phyloP scores from a whole-genome alignment of 805 yeast species.

The Wickerhamiella azymoides region DNA sequence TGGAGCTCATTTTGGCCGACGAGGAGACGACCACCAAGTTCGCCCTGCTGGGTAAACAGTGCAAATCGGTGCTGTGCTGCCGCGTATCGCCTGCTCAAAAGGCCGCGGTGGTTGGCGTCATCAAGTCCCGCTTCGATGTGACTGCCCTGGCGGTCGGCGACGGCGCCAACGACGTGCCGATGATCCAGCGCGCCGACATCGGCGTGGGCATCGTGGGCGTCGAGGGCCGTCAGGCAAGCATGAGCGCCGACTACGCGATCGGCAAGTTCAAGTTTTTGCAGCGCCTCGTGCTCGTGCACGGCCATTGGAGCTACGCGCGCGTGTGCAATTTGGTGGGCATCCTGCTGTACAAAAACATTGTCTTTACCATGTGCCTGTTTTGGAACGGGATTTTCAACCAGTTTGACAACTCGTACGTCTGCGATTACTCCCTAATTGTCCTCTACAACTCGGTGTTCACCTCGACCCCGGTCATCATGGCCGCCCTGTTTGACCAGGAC shows the following conservation, averaged over 20 bases:
- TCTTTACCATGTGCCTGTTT: constrained; percentile 59
- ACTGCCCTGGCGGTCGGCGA: constrained; percentile 90
- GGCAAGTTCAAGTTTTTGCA: constrained; percentile 65
- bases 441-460: constrained; percentile 74
- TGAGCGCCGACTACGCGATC: constrained; percentile 74
- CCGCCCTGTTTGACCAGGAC: constrained; percentile 69
- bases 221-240: constrained; percentile 77
- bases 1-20: constrained; percentile 21
- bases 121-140: constrained; percentile 58
- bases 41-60: constrained; percentile 57
- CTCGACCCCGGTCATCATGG: constrained; percentile 60
- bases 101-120: constrained; percentile 90
- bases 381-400: constrained; percentile 63
- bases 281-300: constrained; percentile 58
- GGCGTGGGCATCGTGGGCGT: constrained; percentile 84
- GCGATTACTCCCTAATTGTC: constrained; percentile 66
- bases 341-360: constrained; percentile 65
- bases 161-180: constrained; percentile 84
- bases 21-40: constrained; percentile 27
- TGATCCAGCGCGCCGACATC: constrained; percentile 76
- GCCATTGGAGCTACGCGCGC: constrained; percentile 69
- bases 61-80: constrained; percentile 74
- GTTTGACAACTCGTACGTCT: constrained; percentile 66
- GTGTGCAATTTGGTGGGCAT: constrained; percentile 69
- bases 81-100: constrained; percentile 96